Percentiles rank a stretch among this genome's conserved stretches.
These are phyloP conservation scores for Ilex paraguariensis DNA, from an alignment of 305 asterid genomes.

Conservation along the genomic window DNA sequence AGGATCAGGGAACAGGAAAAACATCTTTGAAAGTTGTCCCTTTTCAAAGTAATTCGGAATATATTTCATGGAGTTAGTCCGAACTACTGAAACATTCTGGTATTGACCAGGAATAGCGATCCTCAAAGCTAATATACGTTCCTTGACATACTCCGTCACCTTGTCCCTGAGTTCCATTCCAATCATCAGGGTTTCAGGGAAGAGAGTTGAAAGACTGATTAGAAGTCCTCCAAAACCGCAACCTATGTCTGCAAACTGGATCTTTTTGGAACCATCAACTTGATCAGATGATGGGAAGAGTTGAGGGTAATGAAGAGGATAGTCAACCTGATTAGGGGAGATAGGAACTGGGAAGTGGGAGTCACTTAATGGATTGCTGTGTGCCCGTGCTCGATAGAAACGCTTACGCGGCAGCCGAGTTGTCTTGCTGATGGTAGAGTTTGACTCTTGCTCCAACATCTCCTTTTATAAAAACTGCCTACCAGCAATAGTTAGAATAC, in stretches of 20 bases:
- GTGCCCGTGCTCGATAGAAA: conserved; percentile 93
- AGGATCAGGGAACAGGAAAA: conserved; percentile 90
- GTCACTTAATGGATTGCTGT: conserved; percentile 95
- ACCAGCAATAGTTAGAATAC: no score
- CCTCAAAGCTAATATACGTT: conserved; percentile 69
- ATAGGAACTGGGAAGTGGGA: conserved; percentile 90
- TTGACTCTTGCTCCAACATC: conserved; percentile 44
- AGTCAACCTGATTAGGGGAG: conserved; percentile 63
- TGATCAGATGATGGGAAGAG: conserved; percentile 10
- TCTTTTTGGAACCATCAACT: conserved; percentile 30
- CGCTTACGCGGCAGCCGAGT: conserved; percentile 88
- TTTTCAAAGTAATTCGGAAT: conserved; percentile 88
- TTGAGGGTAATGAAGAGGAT: conserved; percentile 54
- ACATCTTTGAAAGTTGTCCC: conserved; percentile 87
- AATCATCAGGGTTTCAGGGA: conserved; percentile 69
- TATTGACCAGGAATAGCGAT: conserved; percentile 57
- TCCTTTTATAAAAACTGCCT: not conserved
- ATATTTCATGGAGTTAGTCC: conserved; percentile 94
- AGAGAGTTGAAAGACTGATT: conserved; percentile 62
- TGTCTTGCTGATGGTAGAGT: conserved; percentile 62
- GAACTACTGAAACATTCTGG: conserved; percentile 70
- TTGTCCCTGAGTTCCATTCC: conserved; percentile 96
- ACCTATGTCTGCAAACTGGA: conserved; percentile 92
- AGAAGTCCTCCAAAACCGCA: conserved; percentile 97
- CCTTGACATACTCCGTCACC: conserved; percentile 91